Evolutionary conservation across 2,329 filamentous ascomycete species (phyloP).

Genomic region (Apiospora phragmitis): DNA sequence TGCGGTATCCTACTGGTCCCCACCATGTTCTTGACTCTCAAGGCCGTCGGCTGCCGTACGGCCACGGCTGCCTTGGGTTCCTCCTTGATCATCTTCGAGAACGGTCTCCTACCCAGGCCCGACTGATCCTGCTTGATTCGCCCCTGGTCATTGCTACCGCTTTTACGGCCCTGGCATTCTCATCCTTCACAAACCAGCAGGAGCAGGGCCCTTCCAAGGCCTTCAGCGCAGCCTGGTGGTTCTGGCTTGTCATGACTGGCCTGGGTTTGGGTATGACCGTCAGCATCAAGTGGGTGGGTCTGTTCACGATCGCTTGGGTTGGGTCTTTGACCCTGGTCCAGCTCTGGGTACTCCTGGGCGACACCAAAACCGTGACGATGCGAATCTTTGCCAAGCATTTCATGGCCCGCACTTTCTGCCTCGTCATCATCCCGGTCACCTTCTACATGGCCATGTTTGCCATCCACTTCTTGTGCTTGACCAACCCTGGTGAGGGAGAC

Average conservation of each 20-base stretch:
- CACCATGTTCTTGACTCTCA: slow-evolving; percentile 91
- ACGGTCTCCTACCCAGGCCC: slow-evolving; percentile 90
- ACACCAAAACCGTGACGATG: slow-evolving; percentile 80
- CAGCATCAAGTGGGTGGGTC: slow-evolving; percentile 98
- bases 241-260: slow-evolving; percentile 88
- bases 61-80: slow-evolving; percentile 82
- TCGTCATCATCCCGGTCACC: slow-evolving; percentile 82
- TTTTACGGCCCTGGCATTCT: slow-evolving; percentile 86
- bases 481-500: slow-evolving; percentile 95
- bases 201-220: slow-evolving; percentile 88
- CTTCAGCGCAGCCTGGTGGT: slow-evolving; percentile 93
- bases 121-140: slow-evolving; percentile 93
- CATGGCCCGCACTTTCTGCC: slow-evolving; percentile 84
- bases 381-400: slow-evolving; percentile 93
- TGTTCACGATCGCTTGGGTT: slow-evolving; percentile 99
- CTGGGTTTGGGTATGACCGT: slow-evolving; percentile 84
- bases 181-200: slow-evolving; percentile 94
- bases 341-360: slow-evolving; percentile 92
- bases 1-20: slow-evolving; percentile 87
- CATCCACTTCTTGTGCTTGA: slow-evolving; percentile 91
- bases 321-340: slow-evolving; percentile 87
- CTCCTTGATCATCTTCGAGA: slow-evolving; percentile 90
- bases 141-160: slow-evolving; percentile 92
- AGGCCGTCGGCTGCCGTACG: slow-evolving; percentile 85
- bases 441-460: slow-evolving; percentile 98